A percentile compares a stretch with the other conserved stretches of the same genome.
phyloP scores from a whole-genome alignment of 1,139 yeast species.

The Meyerozyma guilliermondii region DNA sequence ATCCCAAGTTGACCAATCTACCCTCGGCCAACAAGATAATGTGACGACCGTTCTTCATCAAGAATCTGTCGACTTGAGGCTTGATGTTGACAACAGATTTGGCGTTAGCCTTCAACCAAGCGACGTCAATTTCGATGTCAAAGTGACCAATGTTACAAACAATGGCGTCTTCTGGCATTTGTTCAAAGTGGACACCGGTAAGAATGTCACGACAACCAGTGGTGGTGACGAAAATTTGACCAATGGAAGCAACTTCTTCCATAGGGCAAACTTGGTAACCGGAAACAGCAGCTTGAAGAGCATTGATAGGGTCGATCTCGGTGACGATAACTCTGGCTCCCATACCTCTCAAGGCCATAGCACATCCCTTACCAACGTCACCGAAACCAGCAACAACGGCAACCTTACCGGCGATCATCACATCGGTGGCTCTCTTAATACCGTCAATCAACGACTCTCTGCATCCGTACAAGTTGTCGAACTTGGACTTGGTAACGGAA shows the following conservation, averaged over 20 bases:
- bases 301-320: slow-evolving; percentile 98
- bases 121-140: slow-evolving; percentile 98
- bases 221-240: slow-evolving; percentile 98
- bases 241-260: slow-evolving; percentile 89
- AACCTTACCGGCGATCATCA: slow-evolving; percentile 99
- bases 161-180: slow-evolving; percentile 99
- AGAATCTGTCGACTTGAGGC: slow-evolving; percentile 99
- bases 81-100: slow-evolving; percentile 90
- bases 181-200: slow-evolving; percentile 79
- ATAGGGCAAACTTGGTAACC: slow-evolving; percentile 97
- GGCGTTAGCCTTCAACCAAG: slow-evolving; percentile 94
- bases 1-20: slow-evolving; percentile 98
- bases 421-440: slow-evolving; percentile 99
- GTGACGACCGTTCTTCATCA: slow-evolving; percentile 88
- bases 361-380: slow-evolving; percentile 99
- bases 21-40: slow-evolving; percentile 97
- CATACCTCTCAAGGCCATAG: slow-evolving; percentile 98
- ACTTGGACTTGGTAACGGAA: slow-evolving; percentile 98
- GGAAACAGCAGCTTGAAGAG: slow-evolving; percentile 98
- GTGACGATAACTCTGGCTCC: slow-evolving; percentile 99
- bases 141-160: slow-evolving; percentile 99
- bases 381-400: slow-evolving; percentile 99
- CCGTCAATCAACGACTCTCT: slow-evolving; percentile 98
- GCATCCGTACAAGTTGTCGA: slow-evolving; percentile 99
- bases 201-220: slow-evolving; percentile 99